phyloP scores from a whole-genome alignment of 2,329 filamentous ascomycete genomes.

The Sporothrix phasma region DNA sequence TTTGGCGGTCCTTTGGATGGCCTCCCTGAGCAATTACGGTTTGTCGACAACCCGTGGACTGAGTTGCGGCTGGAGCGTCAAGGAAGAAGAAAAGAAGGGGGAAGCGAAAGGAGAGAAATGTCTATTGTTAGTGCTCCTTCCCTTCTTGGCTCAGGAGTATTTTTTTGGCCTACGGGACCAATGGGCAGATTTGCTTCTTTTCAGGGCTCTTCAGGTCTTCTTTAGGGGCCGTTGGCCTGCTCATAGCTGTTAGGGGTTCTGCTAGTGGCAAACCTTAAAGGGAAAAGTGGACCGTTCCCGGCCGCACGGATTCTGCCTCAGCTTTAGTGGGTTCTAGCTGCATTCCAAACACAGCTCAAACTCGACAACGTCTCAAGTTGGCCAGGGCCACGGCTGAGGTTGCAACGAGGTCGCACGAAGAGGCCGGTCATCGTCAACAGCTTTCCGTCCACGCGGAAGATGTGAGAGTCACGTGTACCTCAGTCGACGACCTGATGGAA shows the following conservation, averaged over 20 bases:
- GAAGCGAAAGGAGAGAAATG: background rate
- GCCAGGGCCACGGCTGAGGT: slow-evolving; percentile 1
- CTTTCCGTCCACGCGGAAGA: too few species aligned
- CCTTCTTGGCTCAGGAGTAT: background rate
- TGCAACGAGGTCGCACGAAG: background rate
- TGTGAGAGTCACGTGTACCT: background rate
- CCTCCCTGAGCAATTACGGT: slow-evolving; percentile 2
- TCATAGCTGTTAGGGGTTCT: background rate
- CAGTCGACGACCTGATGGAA: too few species aligned
- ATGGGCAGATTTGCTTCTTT: background rate
- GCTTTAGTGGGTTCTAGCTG: slow-evolving; percentile 3
- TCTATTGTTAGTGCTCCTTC: slow-evolving; percentile 15
- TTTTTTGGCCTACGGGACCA: background rate
- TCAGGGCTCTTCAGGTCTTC: too few species aligned
- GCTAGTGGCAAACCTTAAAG: slow-evolving; percentile 11
- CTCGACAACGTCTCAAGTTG: slow-evolving; percentile 18
- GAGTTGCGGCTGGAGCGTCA: background rate
- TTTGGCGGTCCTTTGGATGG: background rate
- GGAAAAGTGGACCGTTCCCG: slow-evolving; percentile 1
- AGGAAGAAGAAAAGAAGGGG: too few species aligned
- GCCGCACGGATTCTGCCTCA: slow-evolving; percentile 17
- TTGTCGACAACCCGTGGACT: background rate
- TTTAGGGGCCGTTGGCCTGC: background rate
- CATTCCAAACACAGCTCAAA: slow-evolving; percentile 19
- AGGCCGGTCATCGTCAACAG: background rate